Base-by-base conservation (phyloP, 257 asterid species). In the Echium plantagineum region DNA sequence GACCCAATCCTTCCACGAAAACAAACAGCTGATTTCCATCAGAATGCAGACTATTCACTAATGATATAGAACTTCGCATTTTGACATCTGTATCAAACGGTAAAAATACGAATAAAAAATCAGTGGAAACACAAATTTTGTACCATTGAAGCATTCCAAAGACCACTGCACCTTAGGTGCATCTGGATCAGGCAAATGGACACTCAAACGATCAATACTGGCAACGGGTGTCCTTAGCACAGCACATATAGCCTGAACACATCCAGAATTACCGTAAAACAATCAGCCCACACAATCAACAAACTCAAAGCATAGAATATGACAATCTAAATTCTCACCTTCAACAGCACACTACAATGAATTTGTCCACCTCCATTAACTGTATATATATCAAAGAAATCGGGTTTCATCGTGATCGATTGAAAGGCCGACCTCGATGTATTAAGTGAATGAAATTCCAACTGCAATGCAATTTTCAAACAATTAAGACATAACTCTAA, bases 161-260 rank as follows among this genome's bases (percentile, higher is more conserved):
- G 94, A 78, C 96, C 98, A 90, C 75, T 75, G 88, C 82, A 90
- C 78, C 78, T 90, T 90, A 6, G 96, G 80, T 66, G 96, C 87
- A 76, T 82, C 91, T 59, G 84, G 73, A 74, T 90, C 78, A 51
- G 86, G 80, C 80, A 90, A 68, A 16, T 71, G 65, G 62, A 80
- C 78, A 32, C 70, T 76, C 70, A 90, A 70, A 71, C 75, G 78
- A 69, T 90, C 95, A 61, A 87, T 85, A 67, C 82, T 82, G 19
- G 86, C 84, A 59, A 90, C 60, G 53, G 98, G 90, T 47, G 98
- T 85, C 74, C 98, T 83, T n/a, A 87, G 72, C 22, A 90, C 95
- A 7, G 98, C 78, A 71, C 96, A 87, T 67, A 85, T 69, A 59
- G 94, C 96, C 95, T 90, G 84, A 35, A 63, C 28, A 35, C 21